Base-by-base conservation (phyloP, 495 filamentous ascomycete genomes). In the Lichenothelia convexa region DNA sequence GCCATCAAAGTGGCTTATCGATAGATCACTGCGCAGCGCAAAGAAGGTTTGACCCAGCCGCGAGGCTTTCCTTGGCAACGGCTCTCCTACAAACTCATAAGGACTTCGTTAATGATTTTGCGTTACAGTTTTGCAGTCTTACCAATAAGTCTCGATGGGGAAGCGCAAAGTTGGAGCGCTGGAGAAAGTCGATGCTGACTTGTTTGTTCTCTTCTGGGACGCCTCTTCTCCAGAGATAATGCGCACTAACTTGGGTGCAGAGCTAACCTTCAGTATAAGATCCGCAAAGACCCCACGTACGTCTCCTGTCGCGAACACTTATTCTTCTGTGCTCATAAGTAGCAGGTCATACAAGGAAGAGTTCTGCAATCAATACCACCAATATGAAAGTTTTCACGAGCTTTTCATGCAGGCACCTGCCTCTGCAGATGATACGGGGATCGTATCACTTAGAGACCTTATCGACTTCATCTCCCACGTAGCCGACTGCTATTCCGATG, bases 171-270 rank as follows among this genome's bases (percentile, higher is more conserved):
- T 92, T 26, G 80, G 78, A 21, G 86, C 86, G 27, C 69, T 93
- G 49, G 85, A 94, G 60, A 94, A 94, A 67, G 74, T 91, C 46
- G 86, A 94, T 48, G 85, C 83, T 20, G 84, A 93, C 54, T 53
- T 93, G 68, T 79, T 41, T 47, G 70, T 59, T 27, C 23, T 27
- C 3, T 19, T 27, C 12, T 33, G n/a, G n/a, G n/a, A n/a, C n/a
- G n/a, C n/a, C n/a, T n/a, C n/a, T n/a, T n/a, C n/a, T n/a, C n/a
- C n/a, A n/a, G n/a, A n/a, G n/a, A n/a, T n/a, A n/a, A n/a, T n/a
- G n/a, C n/a, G n/a, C 11, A 32, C 42, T 42, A 23, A 36, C 29
- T 38, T 30, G 29, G 48, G 29, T 36, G 18, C 44, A 83, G 78
- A 53, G 69, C 81, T 33, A 86, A 79, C 56, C 55, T 93, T 24